Evolutionary conservation across 2,329 filamentous ascomycete genomes (phyloP).

Genomic region (Ophiostoma novo-ulmi): DNA sequence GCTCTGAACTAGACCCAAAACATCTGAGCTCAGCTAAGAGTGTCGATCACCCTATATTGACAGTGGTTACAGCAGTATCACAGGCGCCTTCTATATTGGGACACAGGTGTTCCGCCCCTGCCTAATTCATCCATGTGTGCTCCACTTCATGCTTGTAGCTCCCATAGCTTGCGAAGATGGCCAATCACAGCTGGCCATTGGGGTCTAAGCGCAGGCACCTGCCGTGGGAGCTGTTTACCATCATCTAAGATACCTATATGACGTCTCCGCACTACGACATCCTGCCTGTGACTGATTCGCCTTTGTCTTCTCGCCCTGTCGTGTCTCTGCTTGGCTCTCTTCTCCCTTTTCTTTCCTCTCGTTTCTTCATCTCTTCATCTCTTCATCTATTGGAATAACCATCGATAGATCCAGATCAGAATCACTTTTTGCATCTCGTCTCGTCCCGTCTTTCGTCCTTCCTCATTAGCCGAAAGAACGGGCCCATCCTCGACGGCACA

Average conservation of each 20-base stretch:
- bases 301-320: neutral
- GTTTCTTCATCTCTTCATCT: neutral
- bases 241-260: constrained; percentile 15
- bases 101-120: neutral
- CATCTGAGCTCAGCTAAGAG: too few species aligned
- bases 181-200: constrained; percentile 18
- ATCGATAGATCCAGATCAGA: neutral
- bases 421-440: neutral
- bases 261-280: constrained; percentile 18
- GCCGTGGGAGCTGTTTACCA: constrained; percentile 11
- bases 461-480: neutral
- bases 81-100: neutral
- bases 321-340: neutral
- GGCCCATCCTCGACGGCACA: constrained; percentile 2
- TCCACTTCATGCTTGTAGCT: neutral
- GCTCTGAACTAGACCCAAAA: too few species aligned
- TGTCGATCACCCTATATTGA: too few species aligned
- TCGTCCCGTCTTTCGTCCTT: neutral
- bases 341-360: neutral
- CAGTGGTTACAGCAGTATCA: neutral
- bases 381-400: neutral
- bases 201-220: constrained; percentile 19
- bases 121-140: neutral
- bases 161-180: neutral
- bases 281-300: constrained; percentile 14